Base-by-base conservation (phyloP, 768 basidiomycete species). In the Sporobolomyces phaffii region DNA sequence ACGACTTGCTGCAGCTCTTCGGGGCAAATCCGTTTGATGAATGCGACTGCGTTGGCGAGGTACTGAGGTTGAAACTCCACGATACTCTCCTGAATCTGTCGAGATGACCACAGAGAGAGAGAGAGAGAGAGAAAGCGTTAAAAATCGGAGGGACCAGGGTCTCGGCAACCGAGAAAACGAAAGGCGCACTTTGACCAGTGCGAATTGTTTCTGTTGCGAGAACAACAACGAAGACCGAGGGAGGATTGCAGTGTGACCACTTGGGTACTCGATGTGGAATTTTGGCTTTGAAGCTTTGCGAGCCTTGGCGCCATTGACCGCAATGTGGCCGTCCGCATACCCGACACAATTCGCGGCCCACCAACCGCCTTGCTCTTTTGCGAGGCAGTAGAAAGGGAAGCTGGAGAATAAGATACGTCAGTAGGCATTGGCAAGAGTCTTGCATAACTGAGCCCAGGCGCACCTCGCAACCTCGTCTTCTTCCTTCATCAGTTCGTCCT, bases 311-410 rank as follows among this genome's bases (percentile, higher is more conserved):
- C 22, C 40, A 49, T 66, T 22, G 2, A 36, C 41, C 29, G 64
- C 28, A 29, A 20, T 50, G 60, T 7, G 31, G 20, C 29, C 28
- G 14, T 40, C 34, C 38, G 59, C 40, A 53, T 56, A 57, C 10
- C 48, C 40, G 10, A 38, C 33, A 15, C 41, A 48, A 5, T 24
- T 31, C 6, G 60, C 60, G 6, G 65, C 18, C 65, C 65, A 68
- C 65, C 65, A 68, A 1, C n/a, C 33, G 7, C 26, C 13, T 26
- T 22, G 1, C 2, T 34, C 7, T 1, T 28, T 9, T 0, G 49
- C 65, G 38, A 68, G 29, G 41, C 65, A 62, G 36, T 36, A 18
- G 40, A 49, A 52, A 22, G 65, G 60, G 43, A 57, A 62, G 9
- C 33, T 26, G 34, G 45, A 5, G 31, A 43, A 28, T 13, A n/a